Conservation (phyloP, 805 yeast genomes). For the Candida parachauliodes region DNA sequence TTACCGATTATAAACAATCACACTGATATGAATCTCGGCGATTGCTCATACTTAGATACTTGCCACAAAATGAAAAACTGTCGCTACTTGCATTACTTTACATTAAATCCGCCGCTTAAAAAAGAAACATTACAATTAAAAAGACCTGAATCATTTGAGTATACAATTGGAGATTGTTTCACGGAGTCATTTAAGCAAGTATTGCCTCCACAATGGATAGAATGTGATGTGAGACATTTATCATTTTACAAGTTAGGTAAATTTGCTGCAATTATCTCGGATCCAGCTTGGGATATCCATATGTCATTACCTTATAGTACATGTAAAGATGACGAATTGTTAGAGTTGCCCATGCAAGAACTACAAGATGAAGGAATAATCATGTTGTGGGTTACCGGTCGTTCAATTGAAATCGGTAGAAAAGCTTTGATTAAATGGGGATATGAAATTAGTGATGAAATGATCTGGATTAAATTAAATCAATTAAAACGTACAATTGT, state of each 20-base stretch:
- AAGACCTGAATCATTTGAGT: conserved; percentile 28
- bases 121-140: conserved; percentile 2
- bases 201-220: conserved; percentile 77
- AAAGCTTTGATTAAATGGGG: conserved; percentile 80
- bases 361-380: conserved; percentile 83
- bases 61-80: conserved; percentile 84
- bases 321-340: conserved; percentile 71
- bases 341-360: conserved; percentile 58
- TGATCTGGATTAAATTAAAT: conserved; percentile 88
- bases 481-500: conserved; percentile 85
- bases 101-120: conserved; percentile 37
- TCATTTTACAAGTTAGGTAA: conserved; percentile 73
- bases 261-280: conserved; percentile 81
- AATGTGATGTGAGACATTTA: conserved; percentile 73
- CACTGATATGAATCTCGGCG: conserved; percentile 75
- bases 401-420: conserved; percentile 87
- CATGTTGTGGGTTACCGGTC: conserved; percentile 91
- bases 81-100: conserved; percentile 74
- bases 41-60: conserved; percentile 90
- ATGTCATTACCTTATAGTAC: conserved; percentile 80
- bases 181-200: conserved; percentile 31
- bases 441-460: conserved; percentile 69
- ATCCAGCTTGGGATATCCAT: conserved; percentile 97
- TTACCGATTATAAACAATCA: conserved; percentile 34
- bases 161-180: conserved; percentile 47